Conservation (phyloP, 345 rosid genomes). For the Garcia nutans region DNA sequence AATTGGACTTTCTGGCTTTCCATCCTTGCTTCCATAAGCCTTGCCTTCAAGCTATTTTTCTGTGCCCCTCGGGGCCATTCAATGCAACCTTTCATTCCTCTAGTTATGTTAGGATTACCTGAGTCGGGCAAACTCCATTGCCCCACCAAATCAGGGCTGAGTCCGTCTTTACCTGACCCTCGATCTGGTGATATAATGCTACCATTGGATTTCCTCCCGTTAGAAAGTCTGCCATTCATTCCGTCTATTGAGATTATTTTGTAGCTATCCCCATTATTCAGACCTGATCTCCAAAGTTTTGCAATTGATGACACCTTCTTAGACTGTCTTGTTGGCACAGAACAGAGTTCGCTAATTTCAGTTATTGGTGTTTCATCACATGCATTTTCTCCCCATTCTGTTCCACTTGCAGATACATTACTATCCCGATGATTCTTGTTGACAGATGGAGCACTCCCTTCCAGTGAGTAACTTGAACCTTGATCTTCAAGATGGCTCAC, state of each 20-base stretch:
- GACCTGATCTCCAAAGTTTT: conserved; percentile 69
- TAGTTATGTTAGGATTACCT: conserved; percentile 56
- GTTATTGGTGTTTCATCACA: conserved; percentile 54
- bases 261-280: conserved; percentile 57
- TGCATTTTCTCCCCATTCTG: conserved; percentile 57
- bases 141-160: conserved; percentile 58
- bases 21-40: conserved; percentile 85
- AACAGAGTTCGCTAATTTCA: conserved; percentile 63
- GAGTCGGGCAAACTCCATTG: conserved; percentile 90
- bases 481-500: conserved; percentile 84
- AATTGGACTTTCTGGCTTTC: conserved; percentile 82
- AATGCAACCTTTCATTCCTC: conserved; percentile 96
- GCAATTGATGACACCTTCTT: conserved; percentile 75
- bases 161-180: conserved; percentile 60
- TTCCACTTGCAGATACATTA: conserved; percentile 52
- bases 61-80: conserved; percentile 88
- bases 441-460: conserved; percentile 53
- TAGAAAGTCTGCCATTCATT: conserved; percentile 60
- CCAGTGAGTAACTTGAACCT: conserved; percentile 70
- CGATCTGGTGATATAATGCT: conserved; percentile 56
- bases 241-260: conserved; percentile 70
- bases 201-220: conserved; percentile 67
- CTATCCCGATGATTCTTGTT: conserved; percentile 46
- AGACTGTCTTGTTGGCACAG: conserved; percentile 45
- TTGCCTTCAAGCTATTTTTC: conserved; percentile 84